These are phyloP conservation scores for Malbranchea zuffiana DNA, from an alignment of 2,329 filamentous ascomycete species.

Conservation along the genomic window DNA sequence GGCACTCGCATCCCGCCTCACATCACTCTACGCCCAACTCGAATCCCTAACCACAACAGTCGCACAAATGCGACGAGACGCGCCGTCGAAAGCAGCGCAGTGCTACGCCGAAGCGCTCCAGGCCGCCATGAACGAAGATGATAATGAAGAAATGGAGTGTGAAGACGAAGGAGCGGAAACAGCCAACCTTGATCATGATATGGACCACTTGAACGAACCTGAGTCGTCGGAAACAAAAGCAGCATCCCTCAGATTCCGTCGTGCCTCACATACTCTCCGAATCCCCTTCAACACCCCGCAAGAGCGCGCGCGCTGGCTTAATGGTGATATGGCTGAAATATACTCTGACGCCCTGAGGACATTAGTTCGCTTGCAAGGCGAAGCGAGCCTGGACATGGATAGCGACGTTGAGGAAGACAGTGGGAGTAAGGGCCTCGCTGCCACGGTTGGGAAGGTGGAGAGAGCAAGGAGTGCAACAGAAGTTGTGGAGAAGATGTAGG, in stretches of 20 bases:
- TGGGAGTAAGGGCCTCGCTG: conserved; percentile 30
- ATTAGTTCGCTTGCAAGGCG: conserved; percentile 30
- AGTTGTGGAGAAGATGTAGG: conserved; percentile 38
- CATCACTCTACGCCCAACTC: conserved; percentile 37
- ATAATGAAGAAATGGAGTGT: conserved; percentile 40
- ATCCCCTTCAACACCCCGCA: conserved; percentile 25
- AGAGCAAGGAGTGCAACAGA: conserved; percentile 36
- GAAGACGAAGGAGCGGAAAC: conserved; percentile 51
- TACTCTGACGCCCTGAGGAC: conserved; percentile 33
- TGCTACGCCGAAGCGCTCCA: conserved; percentile 28
- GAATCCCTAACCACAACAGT: conserved; percentile 39
- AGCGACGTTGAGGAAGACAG: conserved; percentile 12
- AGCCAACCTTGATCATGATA: conserved; percentile 11
- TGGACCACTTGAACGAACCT: neutral
- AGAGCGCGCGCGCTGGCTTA: conserved; percentile 30
- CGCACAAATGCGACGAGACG: conserved; percentile 36
- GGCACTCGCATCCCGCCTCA: conserved; percentile 33
- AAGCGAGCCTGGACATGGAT: conserved; percentile 18
- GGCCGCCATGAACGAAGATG: conserved; percentile 28
- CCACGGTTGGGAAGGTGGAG: conserved; percentile 38
- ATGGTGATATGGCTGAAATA: conserved; percentile 33
- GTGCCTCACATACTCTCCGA: conserved; percentile 24
- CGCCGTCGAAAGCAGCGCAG: conserved; percentile 33
- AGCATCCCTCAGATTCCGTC: neutral
- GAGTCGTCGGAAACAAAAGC: neutral